Base-by-base conservation (phyloP, 495 filamentous ascomycete species). In the Penicillium subrubescens region DNA sequence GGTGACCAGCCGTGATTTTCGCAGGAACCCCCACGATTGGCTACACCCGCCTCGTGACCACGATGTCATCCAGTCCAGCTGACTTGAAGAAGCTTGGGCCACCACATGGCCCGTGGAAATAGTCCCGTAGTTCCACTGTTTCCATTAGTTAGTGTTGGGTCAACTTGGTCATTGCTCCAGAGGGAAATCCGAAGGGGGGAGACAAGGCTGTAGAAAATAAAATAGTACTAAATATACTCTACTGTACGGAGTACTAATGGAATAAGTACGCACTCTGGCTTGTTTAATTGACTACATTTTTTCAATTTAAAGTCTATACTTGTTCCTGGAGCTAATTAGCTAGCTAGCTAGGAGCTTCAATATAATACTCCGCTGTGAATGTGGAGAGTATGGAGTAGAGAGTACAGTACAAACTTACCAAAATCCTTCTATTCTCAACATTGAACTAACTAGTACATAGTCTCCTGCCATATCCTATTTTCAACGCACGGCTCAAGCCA, bases 61-160 rank as follows among this genome's bases (percentile, higher is more conserved):
- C 50, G 63, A 69, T 66, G 63, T 69, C 67, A 69, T 69, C 60
- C 63, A 66, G 67, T 69, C 67, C 70, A 72, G 70, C 67, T 72
- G 70, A 72, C 70, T 60, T 57, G 35, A 15, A 44, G 60, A 69
- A 71, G 69, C 69, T 71, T 68, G 66, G 66, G 60, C 66, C 69
- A 66, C 8, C 17, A 0, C 4, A 21, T 39, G 59, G 63, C 48
- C 67, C 58, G 43, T 44, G 56, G 56, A 58, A 57, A 25, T 19
- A 21, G 27, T 19, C 12, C 27, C 51, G 27, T 11, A 29, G 51
- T 54, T 54, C 51, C 51, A 53, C 50, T n/a, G 8, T 54, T 54
- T 23, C 46, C 25, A 29, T 27, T 27, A 11, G 46, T 21, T 23
- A 4, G 25, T 27, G 25, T 27, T 27, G 25, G 25, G 25, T 27